These are phyloP conservation scores for Alectoria sarmentosa DNA, from an alignment of 495 filamentous ascomycete genomes.

Conservation along the genomic window DNA sequence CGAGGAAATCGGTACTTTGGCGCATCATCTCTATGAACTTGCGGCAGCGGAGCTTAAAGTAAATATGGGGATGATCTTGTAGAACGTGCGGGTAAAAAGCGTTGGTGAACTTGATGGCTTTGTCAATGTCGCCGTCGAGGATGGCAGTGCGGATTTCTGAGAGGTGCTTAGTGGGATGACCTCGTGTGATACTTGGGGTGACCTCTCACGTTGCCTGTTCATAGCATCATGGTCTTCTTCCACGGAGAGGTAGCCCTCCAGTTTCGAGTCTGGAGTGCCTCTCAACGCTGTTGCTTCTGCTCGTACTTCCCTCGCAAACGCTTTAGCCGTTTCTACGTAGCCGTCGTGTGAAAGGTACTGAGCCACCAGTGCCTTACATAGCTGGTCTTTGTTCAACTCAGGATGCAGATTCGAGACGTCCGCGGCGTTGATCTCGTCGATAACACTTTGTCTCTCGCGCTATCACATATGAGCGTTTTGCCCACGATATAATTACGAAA, in stretches of 20 bases:
- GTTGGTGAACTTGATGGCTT: conserved; percentile 72
- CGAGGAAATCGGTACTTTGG: conserved; percentile 59
- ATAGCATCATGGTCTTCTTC: conserved; percentile 85
- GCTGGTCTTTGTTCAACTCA: conserved; percentile 60
- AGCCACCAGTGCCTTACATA: conserved; percentile 76
- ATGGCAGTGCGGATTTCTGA: conserved; percentile 81
- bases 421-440: conserved; percentile 47
- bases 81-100: conserved; percentile 76
- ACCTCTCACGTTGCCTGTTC: conserved; percentile 72
- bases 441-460: conserved; percentile 55
- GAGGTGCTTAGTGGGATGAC: conserved; percentile 17
- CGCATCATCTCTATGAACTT: conserved; percentile 98
- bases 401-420: conserved; percentile 53
- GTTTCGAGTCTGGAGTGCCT: conserved; percentile 42
- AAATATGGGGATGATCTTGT: conserved; percentile 75
- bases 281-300: conserved; percentile 60
- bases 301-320: conserved; percentile 78
- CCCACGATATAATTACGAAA: not conserved
- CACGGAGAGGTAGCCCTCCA: conserved; percentile 56
- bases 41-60: conserved; percentile 82
- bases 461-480: conserved; percentile 32
- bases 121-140: conserved; percentile 89
- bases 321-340: conserved; percentile 88
- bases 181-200: not conserved
- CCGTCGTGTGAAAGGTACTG: conserved; percentile 94